Base-by-base conservation (phyloP, 176 grass and related monocot genomes). In the Phoenix dactylifera region DNA sequence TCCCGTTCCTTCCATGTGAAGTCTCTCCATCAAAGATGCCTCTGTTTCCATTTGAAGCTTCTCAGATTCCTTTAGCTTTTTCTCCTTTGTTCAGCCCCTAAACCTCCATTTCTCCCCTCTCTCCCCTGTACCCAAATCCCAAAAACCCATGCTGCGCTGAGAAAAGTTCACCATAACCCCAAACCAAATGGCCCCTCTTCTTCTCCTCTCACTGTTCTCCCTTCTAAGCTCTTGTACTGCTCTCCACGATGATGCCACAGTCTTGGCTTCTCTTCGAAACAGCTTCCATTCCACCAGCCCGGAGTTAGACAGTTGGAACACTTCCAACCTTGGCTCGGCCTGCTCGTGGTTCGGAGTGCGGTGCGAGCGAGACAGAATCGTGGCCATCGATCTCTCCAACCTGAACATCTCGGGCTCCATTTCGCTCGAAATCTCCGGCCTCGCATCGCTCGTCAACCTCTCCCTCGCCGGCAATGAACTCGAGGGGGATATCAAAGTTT, bases 401-500 rank as follows among this genome's bases (percentile, higher is more conserved):
- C 59, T 89, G 74, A 99, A 93, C 71, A 79, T 92, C 0, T 99
- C 94, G 28, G 72, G 24, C n/a, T 70, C 76, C 7, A 77, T 89
- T 0, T 23, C 71, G 5, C 54, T 55, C 14, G 59, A 23, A 4
- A 32, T 86, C 61, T 19, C 66, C 3, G 79, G 70, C 49, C 74
- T 99, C 15, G 76, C 63, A 75, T 69, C 77, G 16, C 85, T 99
- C 0, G 65, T 67, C 18, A 74, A 58, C 53, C 54, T 99, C 67
- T 93, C 94, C 30, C 74, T 99, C n/a, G 76, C 94, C 6, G 79
- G 84, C 52, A 99, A 93, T 57, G 74, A 76, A 51, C 84, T 99
- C 10, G 79, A 64, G 3, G 94, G 94, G 1, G 3, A 59, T 10
- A 55, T 93, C 24, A 4, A 18, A 53, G 49, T 59, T 15, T 64